Conservation (phyloP, 2,329 filamentous ascomycete species). For the Aspergillus fijiensis region DNA sequence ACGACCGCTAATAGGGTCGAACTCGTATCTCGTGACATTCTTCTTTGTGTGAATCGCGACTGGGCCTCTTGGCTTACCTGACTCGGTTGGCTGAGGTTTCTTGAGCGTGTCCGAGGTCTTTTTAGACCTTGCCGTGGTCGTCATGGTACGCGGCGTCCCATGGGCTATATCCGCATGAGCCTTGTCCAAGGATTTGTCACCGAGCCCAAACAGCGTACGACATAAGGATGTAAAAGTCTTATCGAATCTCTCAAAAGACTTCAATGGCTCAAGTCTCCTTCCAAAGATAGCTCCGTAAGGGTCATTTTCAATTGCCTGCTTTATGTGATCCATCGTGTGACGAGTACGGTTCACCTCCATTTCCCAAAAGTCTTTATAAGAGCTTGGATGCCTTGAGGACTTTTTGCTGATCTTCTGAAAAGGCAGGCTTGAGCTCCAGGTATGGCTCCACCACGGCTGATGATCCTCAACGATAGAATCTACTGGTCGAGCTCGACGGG, state of each 20-base stretch:
- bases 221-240: slow-evolving; percentile 32
- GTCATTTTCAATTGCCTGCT: slow-evolving; percentile 35
- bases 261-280: slow-evolving; percentile 29
- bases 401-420: not conserved
- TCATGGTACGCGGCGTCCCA: not conserved
- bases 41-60: not conserved
- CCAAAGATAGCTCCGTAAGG: slow-evolving; percentile 45
- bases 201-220: slow-evolving; percentile 28
- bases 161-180: not conserved
- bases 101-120: not conserved
- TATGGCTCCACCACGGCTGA: slow-evolving; percentile 18
- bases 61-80: slow-evolving; percentile 4
- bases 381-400: not conserved
- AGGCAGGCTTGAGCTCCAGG: slow-evolving; percentile 13
- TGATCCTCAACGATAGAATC: slow-evolving; percentile 6
- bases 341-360: slow-evolving; percentile 23
- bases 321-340: slow-evolving; percentile 38
- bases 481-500: slow-evolving; percentile 1
- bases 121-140: slow-evolving; percentile 5
- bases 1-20: slow-evolving; percentile 45
- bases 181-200: not conserved
- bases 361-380: slow-evolving; percentile 19
- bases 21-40: slow-evolving; percentile 25
- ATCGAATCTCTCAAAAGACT: slow-evolving; percentile 20
- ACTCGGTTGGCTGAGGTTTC: not conserved